A percentile compares a stretch with the other conserved stretches of the same genome.
phyloP scores from a whole-genome alignment of 1,139 yeast species.

The Zhuliangozyma parablackwelliae region DNA sequence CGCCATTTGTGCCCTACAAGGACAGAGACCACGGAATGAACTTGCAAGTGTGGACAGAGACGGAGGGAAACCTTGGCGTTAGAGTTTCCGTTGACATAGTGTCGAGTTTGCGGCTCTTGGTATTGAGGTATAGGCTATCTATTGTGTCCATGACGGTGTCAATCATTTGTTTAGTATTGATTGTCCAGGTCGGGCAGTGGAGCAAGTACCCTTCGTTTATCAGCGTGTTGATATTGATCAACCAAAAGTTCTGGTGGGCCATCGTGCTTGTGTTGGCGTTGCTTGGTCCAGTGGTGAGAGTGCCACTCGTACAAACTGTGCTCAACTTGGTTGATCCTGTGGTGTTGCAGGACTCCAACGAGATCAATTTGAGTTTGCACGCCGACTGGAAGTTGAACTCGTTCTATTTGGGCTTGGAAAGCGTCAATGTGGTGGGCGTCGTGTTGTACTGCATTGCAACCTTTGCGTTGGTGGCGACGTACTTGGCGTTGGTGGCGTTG shows the following conservation, averaged over 20 bases:
- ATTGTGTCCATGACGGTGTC: constrained; percentile 51
- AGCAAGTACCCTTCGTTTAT: constrained; percentile 51
- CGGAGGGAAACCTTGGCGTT: constrained; percentile 21
- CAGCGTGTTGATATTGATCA: constrained; percentile 30
- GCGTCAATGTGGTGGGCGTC: constrained; percentile 39
- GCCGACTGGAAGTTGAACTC: constrained; percentile 25
- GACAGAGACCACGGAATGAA: constrained; percentile 25
- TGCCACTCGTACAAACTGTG: constrained; percentile 15
- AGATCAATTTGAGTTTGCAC: constrained; percentile 23
- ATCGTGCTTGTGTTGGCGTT: constrained; percentile 18
- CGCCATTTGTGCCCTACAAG: constrained; percentile 69
- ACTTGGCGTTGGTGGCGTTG: constrained; percentile 12
- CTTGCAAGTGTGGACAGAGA: constrained; percentile 44
- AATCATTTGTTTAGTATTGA: constrained; percentile 39
- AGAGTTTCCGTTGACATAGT: constrained; percentile 39
- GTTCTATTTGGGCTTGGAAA: constrained; percentile 64
- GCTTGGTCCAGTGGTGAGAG: constrained; percentile 36
- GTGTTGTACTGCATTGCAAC: constrained; percentile 51
- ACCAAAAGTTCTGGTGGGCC: constrained; percentile 11
- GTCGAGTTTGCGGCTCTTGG: constrained; percentile 47
- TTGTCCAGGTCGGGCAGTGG: constrained; percentile 30
- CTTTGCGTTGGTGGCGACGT: constrained; percentile 37
- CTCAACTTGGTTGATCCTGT: constrained; percentile 54
- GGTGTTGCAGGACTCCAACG: constrained; percentile 35
- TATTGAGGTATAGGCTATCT: constrained; percentile 60